Evolutionary conservation across 192 early-diverging fungal genomes (phyloP).

Genomic region (Entomortierella parvispora): DNA sequence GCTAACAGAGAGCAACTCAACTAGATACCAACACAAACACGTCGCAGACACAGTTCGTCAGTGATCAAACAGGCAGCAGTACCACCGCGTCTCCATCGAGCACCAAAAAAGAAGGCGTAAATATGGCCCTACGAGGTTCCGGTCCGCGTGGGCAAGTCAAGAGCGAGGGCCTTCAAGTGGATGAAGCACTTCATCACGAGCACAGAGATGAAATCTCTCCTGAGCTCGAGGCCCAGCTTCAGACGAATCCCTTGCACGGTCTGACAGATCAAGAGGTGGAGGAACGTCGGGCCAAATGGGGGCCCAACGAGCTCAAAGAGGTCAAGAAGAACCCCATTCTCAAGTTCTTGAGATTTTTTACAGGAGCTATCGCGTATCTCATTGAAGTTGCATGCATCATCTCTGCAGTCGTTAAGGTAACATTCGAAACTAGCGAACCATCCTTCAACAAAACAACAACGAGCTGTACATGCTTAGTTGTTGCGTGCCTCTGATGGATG

Average conservation of each 20-base stretch:
- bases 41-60: too few relatives aligned
- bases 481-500: background rate
- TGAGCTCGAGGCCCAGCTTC: constrained; percentile 63
- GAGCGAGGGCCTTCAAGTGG: too few relatives aligned
- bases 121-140: too few relatives aligned
- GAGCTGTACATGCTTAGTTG: too few relatives aligned
- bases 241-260: constrained; percentile 70
- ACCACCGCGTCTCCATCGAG: too few relatives aligned
- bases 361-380: constrained; percentile 73
- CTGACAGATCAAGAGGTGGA: constrained; percentile 64
- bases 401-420: constrained; percentile 52
- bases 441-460: background rate
- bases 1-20: too few relatives aligned
- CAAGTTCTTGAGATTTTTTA: constrained; percentile 62
- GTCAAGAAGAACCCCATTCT: constrained; percentile 53
- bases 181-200: too few relatives aligned
- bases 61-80: too few relatives aligned
- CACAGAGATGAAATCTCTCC: too few relatives aligned
- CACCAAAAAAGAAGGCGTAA: too few relatives aligned
- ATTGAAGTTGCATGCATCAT: constrained; percentile 61
- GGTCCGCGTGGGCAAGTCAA: too few relatives aligned
- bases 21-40: too few relatives aligned
- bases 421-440: background rate
- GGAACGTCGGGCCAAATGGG: constrained; percentile 63
- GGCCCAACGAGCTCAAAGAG: constrained; percentile 54